phyloP scores from a whole-genome alignment of 177 flowering plant species.

The Vitis hybrid region DNA sequence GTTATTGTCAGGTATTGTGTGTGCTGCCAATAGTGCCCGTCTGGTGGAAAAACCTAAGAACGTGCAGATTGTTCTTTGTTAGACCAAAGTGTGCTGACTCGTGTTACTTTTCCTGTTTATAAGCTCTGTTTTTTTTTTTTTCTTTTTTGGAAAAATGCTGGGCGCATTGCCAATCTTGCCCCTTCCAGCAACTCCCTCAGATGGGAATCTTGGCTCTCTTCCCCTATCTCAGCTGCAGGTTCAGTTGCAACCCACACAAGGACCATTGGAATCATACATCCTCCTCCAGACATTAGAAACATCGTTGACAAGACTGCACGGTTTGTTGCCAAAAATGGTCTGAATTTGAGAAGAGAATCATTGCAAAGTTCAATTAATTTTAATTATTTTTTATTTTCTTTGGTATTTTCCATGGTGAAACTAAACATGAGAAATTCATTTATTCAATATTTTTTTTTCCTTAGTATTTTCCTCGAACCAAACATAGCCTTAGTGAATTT shows the following conservation, averaged over 20 bases:
- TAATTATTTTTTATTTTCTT: too few species aligned
- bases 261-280: slow-evolving; percentile 91
- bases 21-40: too few species aligned
- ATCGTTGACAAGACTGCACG: slow-evolving; percentile 88
- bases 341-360: slow-evolving; percentile 87
- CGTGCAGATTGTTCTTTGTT: too few species aligned
- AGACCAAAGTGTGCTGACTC: too few species aligned
- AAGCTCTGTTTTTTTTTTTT: too few species aligned
- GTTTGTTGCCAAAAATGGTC: slow-evolving; percentile 90
- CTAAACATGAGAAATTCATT: too few species aligned
- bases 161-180: slow-evolving; percentile 62
- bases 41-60: too few species aligned
- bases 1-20: too few species aligned
- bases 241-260: slow-evolving; percentile 82
- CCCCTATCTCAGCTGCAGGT: slow-evolving; percentile 62
- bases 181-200: slow-evolving; percentile 84
- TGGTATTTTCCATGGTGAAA: too few species aligned
- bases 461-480: too few species aligned
- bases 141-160: slow-evolving; percentile 33
- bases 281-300: slow-evolving; percentile 81
- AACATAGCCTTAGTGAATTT: not conserved
- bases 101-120: too few species aligned
- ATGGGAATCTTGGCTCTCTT: slow-evolving; percentile 76
- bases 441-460: too few species aligned
- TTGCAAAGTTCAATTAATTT: slow-evolving; percentile 63